Evolutionary conservation across 2,329 filamentous ascomycete species (phyloP).

Genomic region (Whalleya microplaca): DNA sequence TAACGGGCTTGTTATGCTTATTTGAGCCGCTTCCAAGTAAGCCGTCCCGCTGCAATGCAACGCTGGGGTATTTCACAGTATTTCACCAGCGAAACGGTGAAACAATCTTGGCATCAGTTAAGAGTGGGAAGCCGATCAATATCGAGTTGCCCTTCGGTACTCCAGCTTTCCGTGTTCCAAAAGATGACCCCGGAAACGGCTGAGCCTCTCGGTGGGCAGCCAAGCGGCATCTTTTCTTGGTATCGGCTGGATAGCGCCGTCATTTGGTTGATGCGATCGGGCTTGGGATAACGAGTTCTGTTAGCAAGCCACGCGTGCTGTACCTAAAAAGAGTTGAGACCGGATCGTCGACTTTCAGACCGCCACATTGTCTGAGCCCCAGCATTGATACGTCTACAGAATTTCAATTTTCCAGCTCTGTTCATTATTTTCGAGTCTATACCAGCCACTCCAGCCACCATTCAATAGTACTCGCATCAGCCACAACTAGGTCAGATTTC

Average conservation of each 20-base stretch:
- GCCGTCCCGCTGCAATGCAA: conserved; percentile 15
- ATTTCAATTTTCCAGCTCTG: neutral
- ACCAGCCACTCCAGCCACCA: neutral
- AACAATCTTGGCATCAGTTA: conserved; percentile 29
- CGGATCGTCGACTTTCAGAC: conserved; percentile 3
- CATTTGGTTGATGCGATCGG: conserved; percentile 2
- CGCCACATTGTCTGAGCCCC: neutral
- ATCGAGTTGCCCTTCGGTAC: conserved; percentile 18
- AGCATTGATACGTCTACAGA: too few relatives aligned
- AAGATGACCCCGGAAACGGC: conserved; percentile 16
- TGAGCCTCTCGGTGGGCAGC: neutral
- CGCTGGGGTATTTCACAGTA: conserved; percentile 10
- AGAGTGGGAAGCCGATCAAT: conserved; percentile 22
- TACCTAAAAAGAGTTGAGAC: conserved; percentile 7
- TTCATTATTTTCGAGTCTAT: neutral
- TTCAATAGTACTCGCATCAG: neutral
- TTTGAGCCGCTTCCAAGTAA: conserved; percentile 22
- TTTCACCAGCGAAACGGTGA: conserved; percentile 9
- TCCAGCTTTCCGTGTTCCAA: conserved; percentile 29
- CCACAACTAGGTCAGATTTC: neutral
- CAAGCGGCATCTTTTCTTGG: neutral
- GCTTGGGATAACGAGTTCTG: neutral
- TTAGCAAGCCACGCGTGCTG: neutral
- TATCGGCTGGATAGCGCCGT: conserved; percentile 1
- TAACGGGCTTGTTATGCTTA: conserved; percentile 29